Base-by-base conservation (phyloP, 129 eudicot genomes). In the Lonicera japonica region DNA sequence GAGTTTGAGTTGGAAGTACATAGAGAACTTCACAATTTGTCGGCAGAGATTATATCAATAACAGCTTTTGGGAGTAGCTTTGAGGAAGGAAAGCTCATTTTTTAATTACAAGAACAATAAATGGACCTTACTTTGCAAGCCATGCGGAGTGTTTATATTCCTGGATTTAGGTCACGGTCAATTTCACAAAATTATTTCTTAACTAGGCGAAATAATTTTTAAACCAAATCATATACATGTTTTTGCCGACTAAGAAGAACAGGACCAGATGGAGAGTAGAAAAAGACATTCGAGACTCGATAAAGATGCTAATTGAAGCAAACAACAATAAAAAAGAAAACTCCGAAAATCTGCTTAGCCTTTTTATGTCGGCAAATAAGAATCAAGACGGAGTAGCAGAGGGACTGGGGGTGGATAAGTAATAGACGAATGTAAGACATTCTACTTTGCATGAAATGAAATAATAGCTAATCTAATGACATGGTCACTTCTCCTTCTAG, bases 61-160 rank as follows among this genome's bases (percentile, higher is more conserved):
- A 80, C 82, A 18, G 86, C 86, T 20, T 80, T 80, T 56, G 81
- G 86, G 23, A 80, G 86, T 45, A 80, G 72, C 67, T 80, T 56
- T 68, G 75, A 80, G 61, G 86, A 80, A 54, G 86, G 86, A 55
- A 80, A 80, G 54, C 76, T 48, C 60, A 75, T 80, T 8, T 80
- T 80, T 47, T 58, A 71, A 21, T 66, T 80, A 38, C 86, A 80
- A 72, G 81, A 75, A 10, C 75, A 72, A 46, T 82, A 80, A 63
- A 61, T 65, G 15, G 25, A 55, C 23, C 82, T 71, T 48, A 73
- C 77, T 22, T 60, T 78, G 64, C 73, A 63, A 39, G 78, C 86
- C 50, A 4, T 67, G 54, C 66, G 86, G 45, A 76, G 67, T 19
- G 68, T 80, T 21, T 76, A 75, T 39, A 67, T 80, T 40, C 86